These are phyloP conservation scores for Metschnikowia kofuensis DNA, from an alignment of 805 yeast genomes.

Conservation along the genomic window DNA sequence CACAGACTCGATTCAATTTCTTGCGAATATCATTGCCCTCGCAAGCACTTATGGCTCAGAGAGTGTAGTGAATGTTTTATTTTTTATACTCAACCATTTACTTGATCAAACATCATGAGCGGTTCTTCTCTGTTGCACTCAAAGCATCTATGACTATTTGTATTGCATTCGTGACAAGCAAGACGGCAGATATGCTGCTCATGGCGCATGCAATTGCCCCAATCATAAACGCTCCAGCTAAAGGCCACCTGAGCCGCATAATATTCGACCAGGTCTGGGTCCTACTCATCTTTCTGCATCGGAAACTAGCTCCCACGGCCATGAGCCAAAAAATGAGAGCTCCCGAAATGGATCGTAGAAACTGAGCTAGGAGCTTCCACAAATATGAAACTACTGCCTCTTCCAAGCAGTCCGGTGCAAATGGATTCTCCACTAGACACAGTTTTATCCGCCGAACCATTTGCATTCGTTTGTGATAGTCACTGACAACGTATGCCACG, in stretches of 20 bases:
- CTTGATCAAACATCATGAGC: too few relatives aligned
- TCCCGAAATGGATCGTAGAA: not conserved
- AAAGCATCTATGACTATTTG: not conserved
- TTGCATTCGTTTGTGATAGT: not conserved
- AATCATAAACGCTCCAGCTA: not conserved
- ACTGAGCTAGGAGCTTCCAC: not conserved
- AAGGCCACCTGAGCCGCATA: not conserved
- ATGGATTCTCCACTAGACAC: not conserved
- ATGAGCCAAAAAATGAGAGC: not conserved
- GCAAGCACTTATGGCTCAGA: too few relatives aligned
- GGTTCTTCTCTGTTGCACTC: too few relatives aligned
- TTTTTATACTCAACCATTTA: too few relatives aligned
- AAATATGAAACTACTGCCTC: not conserved
- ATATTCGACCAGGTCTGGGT: not conserved
- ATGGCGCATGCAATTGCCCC: not conserved
- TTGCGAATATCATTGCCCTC: too few relatives aligned
- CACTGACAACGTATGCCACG: not conserved
- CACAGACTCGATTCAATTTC: too few relatives aligned
- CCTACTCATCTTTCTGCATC: not conserved
- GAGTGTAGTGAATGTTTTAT: too few relatives aligned
- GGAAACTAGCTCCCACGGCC: not conserved
- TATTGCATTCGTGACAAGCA: not conserved
- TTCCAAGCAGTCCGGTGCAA: not conserved
- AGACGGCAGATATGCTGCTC: not conserved
- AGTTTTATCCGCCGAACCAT: not conserved